These are phyloP conservation scores for Penicillium frequentans DNA, from an alignment of 2,329 filamentous ascomycete species.

Conservation along the genomic window DNA sequence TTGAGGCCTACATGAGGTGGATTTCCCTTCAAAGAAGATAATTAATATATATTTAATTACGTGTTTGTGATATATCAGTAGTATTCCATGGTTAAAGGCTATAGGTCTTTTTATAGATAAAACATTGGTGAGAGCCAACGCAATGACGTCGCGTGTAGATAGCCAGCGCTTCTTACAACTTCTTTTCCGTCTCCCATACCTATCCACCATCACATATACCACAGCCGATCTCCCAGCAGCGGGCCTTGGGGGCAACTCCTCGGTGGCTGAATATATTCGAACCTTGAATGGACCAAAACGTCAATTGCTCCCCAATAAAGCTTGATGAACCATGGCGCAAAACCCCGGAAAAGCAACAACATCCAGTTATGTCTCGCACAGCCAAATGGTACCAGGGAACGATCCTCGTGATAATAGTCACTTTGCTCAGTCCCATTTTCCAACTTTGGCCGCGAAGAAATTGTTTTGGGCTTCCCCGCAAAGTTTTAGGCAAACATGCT, in stretches of 20 bases:
- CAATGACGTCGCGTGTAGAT: too few relatives aligned
- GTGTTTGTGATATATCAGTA: too few relatives aligned
- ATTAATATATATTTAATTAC: too few relatives aligned
- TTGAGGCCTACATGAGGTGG: too few relatives aligned
- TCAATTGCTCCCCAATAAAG: neutral
- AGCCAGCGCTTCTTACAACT: too few relatives aligned
- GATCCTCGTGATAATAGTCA: neutral
- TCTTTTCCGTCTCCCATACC: too few relatives aligned
- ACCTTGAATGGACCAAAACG: neutral
- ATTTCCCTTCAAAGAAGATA: too few relatives aligned
- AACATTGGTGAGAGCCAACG: too few relatives aligned
- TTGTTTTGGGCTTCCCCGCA: neutral
- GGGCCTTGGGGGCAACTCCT: neutral
- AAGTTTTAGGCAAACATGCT: neutral
- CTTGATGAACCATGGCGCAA: neutral
- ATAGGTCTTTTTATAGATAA: too few relatives aligned
- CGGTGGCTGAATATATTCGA: neutral
- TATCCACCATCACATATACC: neutral
- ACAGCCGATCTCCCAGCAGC: neutral
- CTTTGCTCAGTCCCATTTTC: neutral
- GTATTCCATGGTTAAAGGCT: too few relatives aligned
- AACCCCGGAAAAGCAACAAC: neutral
- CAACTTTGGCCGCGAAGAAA: neutral
- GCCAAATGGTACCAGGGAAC: neutral
- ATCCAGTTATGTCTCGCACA: neutral